Evolutionary conservation across 2,329 filamentous ascomycete species (phyloP).

Genomic region (Scedosporium minutisporum): DNA sequence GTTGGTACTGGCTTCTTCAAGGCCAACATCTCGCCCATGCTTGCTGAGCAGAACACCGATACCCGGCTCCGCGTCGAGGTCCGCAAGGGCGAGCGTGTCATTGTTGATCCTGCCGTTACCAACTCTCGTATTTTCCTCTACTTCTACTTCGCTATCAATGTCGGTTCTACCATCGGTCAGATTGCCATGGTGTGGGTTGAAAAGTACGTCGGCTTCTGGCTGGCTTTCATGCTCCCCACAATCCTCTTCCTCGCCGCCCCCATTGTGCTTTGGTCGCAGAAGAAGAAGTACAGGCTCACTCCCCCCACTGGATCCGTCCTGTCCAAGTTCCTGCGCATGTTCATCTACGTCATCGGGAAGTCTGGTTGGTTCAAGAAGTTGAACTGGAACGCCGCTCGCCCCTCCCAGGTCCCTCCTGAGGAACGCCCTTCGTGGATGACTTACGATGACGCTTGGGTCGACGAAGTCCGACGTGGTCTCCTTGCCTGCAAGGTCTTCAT

Average conservation of each 20-base stretch:
- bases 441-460: slow-evolving; percentile 76
- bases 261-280: slow-evolving; percentile 49
- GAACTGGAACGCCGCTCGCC: slow-evolving; percentile 61
- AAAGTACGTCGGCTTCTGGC: slow-evolving; percentile 68
- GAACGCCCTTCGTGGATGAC: slow-evolving; percentile 65
- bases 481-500: slow-evolving; percentile 62
- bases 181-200: slow-evolving; percentile 64
- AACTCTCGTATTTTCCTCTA: slow-evolving; percentile 60
- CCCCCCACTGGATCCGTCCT: slow-evolving; percentile 66
- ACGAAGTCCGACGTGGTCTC: slow-evolving; percentile 63
- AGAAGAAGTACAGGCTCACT: slow-evolving; percentile 48
- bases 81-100: slow-evolving; percentile 53
- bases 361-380: slow-evolving; percentile 53
- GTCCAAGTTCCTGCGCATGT: slow-evolving; percentile 54
- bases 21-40: slow-evolving; percentile 63
- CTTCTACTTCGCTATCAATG: slow-evolving; percentile 49
- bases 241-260: slow-evolving; percentile 54
- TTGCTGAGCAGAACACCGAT: slow-evolving; percentile 60
- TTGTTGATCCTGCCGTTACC: slow-evolving; percentile 61
- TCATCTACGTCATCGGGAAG: slow-evolving; percentile 51
- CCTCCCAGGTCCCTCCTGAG: slow-evolving; percentile 46
- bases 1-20: slow-evolving; percentile 75
- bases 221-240: slow-evolving; percentile 60
- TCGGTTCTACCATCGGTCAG: slow-evolving; percentile 52
- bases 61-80: slow-evolving; percentile 47